Percentiles rank a stretch among this genome's conserved stretches.
These are phyloP conservation scores for Aspergillus sp. DNA, from an alignment of 2,329 filamentous ascomycete species.

Conservation along the genomic window DNA sequence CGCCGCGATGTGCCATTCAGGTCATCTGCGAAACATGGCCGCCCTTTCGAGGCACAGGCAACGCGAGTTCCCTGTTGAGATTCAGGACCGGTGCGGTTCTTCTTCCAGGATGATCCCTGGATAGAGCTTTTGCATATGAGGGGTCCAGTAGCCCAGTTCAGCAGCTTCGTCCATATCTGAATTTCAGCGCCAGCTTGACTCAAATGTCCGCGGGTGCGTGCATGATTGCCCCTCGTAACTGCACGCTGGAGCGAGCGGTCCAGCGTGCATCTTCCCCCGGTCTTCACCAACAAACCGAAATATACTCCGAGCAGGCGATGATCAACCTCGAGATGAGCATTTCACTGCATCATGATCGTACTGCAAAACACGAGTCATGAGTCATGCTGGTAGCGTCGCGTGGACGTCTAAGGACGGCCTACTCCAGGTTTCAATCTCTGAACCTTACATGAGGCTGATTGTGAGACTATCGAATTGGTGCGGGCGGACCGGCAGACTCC, in stretches of 20 bases:
- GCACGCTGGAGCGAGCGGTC: background rate
- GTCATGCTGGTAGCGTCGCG: background rate
- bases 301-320: background rate
- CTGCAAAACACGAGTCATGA: background rate
- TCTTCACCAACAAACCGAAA: background rate
- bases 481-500: background rate
- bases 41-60: slow-evolving; percentile 12
- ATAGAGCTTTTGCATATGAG: slow-evolving; percentile 23
- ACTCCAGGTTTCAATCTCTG: background rate
- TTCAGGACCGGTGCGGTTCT: slow-evolving; percentile 2
- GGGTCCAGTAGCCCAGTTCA: slow-evolving; percentile 14
- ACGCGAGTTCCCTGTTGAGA: background rate
- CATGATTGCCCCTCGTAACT: background rate
- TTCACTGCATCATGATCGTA: background rate
- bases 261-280: background rate
- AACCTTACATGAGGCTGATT: background rate
- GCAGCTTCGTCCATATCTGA: background rate
- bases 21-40: slow-evolving; percentile 3
- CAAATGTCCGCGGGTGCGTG: background rate
- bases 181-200: background rate
- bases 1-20: background rate
- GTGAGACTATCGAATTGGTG: background rate
- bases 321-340: background rate
- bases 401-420: background rate
- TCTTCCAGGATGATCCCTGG: slow-evolving; percentile 21